Evolutionary conservation across 108 stramenopile species (phyloP).

Genomic region (Conticribra weissflogii): DNA sequence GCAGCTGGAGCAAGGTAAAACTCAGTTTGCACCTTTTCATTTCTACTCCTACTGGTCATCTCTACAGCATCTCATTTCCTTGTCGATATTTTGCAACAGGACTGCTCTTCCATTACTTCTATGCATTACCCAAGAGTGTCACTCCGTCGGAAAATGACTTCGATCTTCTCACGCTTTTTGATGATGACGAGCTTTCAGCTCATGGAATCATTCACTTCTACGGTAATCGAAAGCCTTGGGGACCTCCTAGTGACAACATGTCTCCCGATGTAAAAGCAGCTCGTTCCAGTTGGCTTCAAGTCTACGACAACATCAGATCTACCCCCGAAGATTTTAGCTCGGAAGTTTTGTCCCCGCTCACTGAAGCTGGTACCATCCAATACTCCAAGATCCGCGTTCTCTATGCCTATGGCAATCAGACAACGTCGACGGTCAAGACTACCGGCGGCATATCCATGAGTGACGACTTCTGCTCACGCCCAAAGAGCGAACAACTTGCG

Average conservation of each 20-base stretch:
- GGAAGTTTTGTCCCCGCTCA: constrained; percentile 5
- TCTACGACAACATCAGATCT: background rate
- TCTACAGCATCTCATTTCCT: background rate
- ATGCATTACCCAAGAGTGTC: constrained; percentile 8
- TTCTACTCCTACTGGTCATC: no score
- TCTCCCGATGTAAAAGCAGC: constrained; percentile 1
- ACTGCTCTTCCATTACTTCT: constrained; percentile 19
- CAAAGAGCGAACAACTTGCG: no score
- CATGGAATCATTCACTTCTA: constrained; percentile 21
- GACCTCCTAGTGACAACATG: background rate
- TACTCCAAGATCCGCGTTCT: background rate
- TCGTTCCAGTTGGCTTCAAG: constrained; percentile 4
- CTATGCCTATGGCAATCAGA: no score
- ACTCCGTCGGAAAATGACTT: background rate
- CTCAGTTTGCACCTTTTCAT: background rate
- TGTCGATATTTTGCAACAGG: constrained; percentile 1
- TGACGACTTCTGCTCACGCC: no score
- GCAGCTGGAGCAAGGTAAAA: constrained; percentile 10
- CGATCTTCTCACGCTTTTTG: constrained; percentile 12
- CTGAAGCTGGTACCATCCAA: constrained; percentile 1
- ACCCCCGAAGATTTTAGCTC: background rate
- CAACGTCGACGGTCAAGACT: no score
- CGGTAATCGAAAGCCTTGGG: constrained; percentile 20
- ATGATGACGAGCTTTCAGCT: constrained; percentile 4
- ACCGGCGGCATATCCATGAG: no score